phyloP scores from a whole-genome alignment of 805 yeast genomes.

The Cephaloascus albidus region DNA sequence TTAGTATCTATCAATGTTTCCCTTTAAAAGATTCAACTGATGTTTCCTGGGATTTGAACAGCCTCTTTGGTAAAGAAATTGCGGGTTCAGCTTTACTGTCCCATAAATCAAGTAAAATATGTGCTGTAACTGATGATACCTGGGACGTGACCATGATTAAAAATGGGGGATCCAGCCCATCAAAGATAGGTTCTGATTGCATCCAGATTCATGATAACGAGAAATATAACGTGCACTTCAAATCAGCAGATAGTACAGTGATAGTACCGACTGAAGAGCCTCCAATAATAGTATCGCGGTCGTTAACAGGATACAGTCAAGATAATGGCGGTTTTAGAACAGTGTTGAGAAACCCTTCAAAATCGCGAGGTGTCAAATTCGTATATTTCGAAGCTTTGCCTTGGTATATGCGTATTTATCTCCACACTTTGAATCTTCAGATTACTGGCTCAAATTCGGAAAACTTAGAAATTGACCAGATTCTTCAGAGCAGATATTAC shows the following conservation, averaged over 20 bases:
- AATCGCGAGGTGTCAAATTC: constrained; percentile 32
- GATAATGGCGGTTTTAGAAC: constrained; percentile 85
- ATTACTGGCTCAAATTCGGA: constrained; percentile 9
- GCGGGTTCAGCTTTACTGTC: constrained; percentile 58
- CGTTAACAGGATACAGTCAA: constrained; percentile 86
- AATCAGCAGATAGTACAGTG: constrained; percentile 33
- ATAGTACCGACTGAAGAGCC: constrained; percentile 34
- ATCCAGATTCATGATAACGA: constrained; percentile 8
- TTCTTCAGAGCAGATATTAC: constrained; percentile 48
- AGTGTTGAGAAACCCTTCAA: constrained; percentile 60
- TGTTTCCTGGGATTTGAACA: constrained; percentile 43
- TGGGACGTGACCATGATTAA: constrained; percentile 36
- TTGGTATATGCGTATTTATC: constrained; percentile 82
- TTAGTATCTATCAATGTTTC: constrained; percentile 64
- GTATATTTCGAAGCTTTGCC: constrained; percentile 78
- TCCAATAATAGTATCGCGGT: constrained; percentile 69
- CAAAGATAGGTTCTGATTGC: neutral
- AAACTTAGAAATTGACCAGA: constrained; percentile 17
- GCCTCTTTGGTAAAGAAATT: constrained; percentile 63
- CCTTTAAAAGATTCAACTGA: constrained; percentile 51
- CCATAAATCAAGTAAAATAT: constrained; percentile 27
- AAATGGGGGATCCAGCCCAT: neutral
- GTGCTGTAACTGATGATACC: constrained; percentile 29
- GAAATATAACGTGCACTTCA: constrained; percentile 26
- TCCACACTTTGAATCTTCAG: constrained; percentile 51